Evolutionary conservation across 352 stramenopile genomes (phyloP).

Genomic region (Globisporangium echinulatum): DNA sequence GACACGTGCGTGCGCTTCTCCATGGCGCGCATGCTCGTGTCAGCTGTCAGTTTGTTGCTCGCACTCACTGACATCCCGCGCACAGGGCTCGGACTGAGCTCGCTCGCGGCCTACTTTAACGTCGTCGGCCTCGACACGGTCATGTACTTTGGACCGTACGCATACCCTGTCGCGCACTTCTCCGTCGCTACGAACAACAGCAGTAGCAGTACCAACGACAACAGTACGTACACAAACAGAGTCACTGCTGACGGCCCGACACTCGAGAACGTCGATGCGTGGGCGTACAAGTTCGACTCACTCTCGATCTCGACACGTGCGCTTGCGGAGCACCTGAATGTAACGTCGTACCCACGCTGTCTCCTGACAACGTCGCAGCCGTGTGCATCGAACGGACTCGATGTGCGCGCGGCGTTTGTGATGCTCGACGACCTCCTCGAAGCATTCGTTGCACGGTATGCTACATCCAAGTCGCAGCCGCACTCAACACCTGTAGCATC

Average conservation of each 20-base stretch:
- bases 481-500: neutral
- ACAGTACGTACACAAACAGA: constrained; percentile 3
- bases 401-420: constrained; percentile 17
- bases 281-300: constrained; percentile 35
- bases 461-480: neutral
- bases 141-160: constrained; percentile 37
- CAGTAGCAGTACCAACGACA: neutral
- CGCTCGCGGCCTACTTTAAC: constrained; percentile 16
- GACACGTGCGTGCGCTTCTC: constrained; percentile 23
- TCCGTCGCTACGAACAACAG: neutral
- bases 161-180: constrained; percentile 33
- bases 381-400: constrained; percentile 10
- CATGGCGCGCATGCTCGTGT: constrained; percentile 20
- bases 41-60: constrained; percentile 29
- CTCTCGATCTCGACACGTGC: constrained; percentile 17
- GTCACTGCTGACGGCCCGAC: constrained; percentile 1
- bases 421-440: constrained; percentile 29
- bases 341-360: constrained; percentile 6
- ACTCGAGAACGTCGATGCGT: constrained; percentile 13
- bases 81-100: constrained; percentile 28
- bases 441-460: no score
- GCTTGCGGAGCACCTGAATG: constrained; percentile 10
- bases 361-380: constrained; percentile 3
- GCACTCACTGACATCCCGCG: constrained; percentile 46
- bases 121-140: constrained; percentile 20